Evolutionary conservation across 164 flowering plant species (phyloP).

Genomic region (grape (Vitis vinifera)): ASM3070453v1 NC_081809.1:17910001-17910500

Average conservation of each 20-base stretch:
- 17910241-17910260: background rate
- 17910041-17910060: background rate
- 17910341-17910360: slow-evolving; percentile 27
- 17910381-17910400: slow-evolving; percentile 58
- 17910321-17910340: slow-evolving; percentile 27
- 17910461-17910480: background rate
- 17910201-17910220: slow-evolving; percentile 40
- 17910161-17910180: slow-evolving; percentile 32
- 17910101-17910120: background rate
- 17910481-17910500: background rate
- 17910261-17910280: slow-evolving; percentile 4
- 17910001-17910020: background rate
- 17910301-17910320: slow-evolving; percentile 29
- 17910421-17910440: slow-evolving; percentile 34
- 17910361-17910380: slow-evolving; percentile 41
- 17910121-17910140: slow-evolving; percentile 41
- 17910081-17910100: background rate
- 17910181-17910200: slow-evolving; percentile 33
- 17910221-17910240: slow-evolving; percentile 3
- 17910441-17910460: slow-evolving; percentile 71
- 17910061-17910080: background rate
- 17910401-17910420: slow-evolving; percentile 68
- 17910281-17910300: slow-evolving; percentile 6
- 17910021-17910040: too few species aligned
- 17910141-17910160: slow-evolving; percentile 23